Percentiles rank a stretch among this genome's conserved stretches.
phyloP scores from a whole-genome alignment of 441 rosid species.

The Corymbia citriodora region DNA sequence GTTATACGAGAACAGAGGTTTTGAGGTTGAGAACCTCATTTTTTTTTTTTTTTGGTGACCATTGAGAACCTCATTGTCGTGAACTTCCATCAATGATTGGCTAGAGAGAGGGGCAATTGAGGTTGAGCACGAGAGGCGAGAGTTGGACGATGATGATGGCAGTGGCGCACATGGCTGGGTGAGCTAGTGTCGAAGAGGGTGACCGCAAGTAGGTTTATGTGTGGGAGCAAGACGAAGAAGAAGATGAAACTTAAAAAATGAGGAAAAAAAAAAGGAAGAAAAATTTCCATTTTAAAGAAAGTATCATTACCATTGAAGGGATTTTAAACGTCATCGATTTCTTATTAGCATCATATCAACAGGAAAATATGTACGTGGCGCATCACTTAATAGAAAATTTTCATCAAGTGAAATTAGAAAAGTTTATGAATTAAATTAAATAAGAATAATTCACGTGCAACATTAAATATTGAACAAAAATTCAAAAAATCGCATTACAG shows the following conservation, averaged over 20 bases:
- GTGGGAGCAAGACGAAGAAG: neutral
- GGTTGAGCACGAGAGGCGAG: neutral
- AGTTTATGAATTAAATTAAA: neutral
- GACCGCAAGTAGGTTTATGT: neutral
- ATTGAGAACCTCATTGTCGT: neutral
- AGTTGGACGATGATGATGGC: neutral
- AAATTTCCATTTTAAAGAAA: neutral
- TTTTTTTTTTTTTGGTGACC: too few species aligned
- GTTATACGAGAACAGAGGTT: neutral
- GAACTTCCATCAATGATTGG: neutral
- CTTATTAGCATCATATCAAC: too few species aligned
- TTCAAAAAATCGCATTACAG: neutral
- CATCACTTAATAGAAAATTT: neutral
- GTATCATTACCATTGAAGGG: neutral
- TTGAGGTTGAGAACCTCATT: neutral
- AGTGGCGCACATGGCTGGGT: neutral
- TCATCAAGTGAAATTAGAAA: neutral
- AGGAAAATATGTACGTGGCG: neutral
- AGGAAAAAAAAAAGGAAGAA: neutral
- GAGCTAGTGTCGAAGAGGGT: neutral
- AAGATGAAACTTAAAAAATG: neutral
- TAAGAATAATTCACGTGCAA: neutral
- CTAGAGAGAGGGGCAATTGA: neutral
- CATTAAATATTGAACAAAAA: neutral
- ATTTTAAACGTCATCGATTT: neutral